Percentiles rank a stretch among this genome's conserved stretches.
phyloP scores from a whole-genome alignment of 495 filamentous ascomycete genomes.

The Rostrohypoxylon terebratum region DNA sequence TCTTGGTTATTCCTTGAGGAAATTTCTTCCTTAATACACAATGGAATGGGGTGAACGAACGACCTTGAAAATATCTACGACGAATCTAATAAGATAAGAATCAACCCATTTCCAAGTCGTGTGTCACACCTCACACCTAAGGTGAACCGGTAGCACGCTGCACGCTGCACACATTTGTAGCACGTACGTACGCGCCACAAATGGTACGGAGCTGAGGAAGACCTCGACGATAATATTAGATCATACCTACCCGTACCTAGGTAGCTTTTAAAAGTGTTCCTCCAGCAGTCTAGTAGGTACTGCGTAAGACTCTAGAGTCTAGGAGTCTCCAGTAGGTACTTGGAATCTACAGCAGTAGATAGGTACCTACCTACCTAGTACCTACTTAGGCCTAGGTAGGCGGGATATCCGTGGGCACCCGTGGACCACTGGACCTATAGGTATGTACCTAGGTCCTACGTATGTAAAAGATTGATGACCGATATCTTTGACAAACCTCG shows the following conservation, averaged over 20 bases:
- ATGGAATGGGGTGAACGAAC: background rate
- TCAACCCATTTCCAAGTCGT: background rate
- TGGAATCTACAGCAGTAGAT: too few relatives aligned
- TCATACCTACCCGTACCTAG: too few relatives aligned
- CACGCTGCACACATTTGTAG: too few relatives aligned
- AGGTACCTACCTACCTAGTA: too few relatives aligned
- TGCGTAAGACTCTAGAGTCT: too few relatives aligned
- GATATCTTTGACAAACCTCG: slow-evolving; percentile 40
- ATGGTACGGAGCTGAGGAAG: background rate
- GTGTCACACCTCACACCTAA: background rate
- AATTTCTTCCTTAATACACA: slow-evolving; percentile 11
- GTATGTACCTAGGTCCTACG: background rate
- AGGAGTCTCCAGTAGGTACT: too few relatives aligned
- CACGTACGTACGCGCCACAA: background rate
- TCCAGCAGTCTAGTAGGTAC: too few relatives aligned
- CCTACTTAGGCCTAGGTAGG: background rate
- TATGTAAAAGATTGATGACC: slow-evolving; percentile 20
- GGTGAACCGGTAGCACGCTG: too few relatives aligned
- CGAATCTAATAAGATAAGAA: background rate
- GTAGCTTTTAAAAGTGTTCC: too few relatives aligned
- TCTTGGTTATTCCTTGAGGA: background rate
- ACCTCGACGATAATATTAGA: background rate
- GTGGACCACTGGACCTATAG: background rate
- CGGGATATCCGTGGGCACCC: background rate
- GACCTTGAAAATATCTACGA: background rate